Evolutionary conservation across 1,284 basidiomycete genomes (phyloP).

Genomic region (Flammula alnicola): DNA sequence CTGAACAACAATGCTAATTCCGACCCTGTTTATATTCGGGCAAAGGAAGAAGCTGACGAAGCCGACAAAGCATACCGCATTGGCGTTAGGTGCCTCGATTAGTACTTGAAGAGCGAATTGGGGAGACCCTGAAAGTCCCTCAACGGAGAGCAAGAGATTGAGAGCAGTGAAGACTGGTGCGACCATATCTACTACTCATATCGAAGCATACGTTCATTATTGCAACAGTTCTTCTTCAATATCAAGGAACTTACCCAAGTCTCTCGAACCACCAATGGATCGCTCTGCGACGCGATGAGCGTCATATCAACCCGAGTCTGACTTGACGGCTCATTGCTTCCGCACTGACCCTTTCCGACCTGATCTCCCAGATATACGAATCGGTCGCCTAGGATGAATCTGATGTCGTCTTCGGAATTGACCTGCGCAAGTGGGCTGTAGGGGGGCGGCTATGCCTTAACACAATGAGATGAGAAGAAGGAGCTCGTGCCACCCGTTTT

Average conservation of each 20-base stretch:
- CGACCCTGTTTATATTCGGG: constrained; percentile 68
- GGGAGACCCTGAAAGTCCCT: constrained; percentile 78
- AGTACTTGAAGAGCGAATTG: constrained; percentile 82
- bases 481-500: constrained; percentile 77
- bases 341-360: constrained; percentile 91
- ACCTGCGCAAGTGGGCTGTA: constrained; percentile 88
- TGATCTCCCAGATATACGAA: constrained; percentile 81
- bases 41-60: constrained; percentile 76
- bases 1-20: constrained; percentile 50
- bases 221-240: constrained; percentile 78
- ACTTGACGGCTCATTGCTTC: constrained; percentile 80
- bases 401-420: constrained; percentile 88
- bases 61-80: constrained; percentile 80
- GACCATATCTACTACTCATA: constrained; percentile 18
- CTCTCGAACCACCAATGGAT: constrained; percentile 66
- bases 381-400: constrained; percentile 78
- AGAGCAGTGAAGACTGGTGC: constrained; percentile 81
- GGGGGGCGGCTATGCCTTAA: constrained; percentile 63
- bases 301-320: constrained; percentile 84
- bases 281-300: constrained; percentile 77
- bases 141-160: constrained; percentile 84
- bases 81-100: constrained; percentile 80
- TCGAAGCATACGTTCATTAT: constrained; percentile 7
- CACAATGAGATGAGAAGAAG: constrained; percentile 58
- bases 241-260: constrained; percentile 78